Conservation (phyloP, 805 yeast genomes). For the Candida stauntonica region DNA sequence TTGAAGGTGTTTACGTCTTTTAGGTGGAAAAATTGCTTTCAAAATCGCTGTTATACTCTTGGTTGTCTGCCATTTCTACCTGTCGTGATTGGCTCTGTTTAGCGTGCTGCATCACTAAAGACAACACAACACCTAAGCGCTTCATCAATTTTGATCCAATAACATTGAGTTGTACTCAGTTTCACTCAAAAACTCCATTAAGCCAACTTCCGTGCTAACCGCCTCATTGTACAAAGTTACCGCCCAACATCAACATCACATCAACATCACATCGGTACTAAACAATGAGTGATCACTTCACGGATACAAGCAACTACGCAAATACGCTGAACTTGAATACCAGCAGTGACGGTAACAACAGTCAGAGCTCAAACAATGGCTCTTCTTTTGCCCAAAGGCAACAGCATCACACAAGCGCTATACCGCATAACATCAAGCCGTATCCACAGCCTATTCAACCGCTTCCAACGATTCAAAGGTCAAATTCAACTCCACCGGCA, state of each 20-base stretch:
- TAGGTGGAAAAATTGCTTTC: no score
- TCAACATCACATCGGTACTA: no score
- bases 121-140: no score
- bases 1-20: no score
- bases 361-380: not conserved
- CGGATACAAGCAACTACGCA: slow-evolving; percentile 27
- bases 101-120: no score
- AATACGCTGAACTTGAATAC: slow-evolving; percentile 16
- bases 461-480: slow-evolving; percentile 6
- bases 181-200: no score
- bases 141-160: no score
- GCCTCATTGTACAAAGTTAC: not conserved
- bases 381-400: no score
- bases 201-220: no score
- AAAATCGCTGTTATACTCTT: no score
- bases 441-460: slow-evolving; percentile 10
- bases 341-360: not conserved
- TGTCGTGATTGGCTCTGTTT: slow-evolving; percentile 5
- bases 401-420: no score
- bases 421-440: slow-evolving; percentile 6
- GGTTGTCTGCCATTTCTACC: not conserved
- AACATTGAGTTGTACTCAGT: no score
- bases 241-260: not conserved
- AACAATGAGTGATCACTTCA: slow-evolving; percentile 28
- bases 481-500: slow-evolving; percentile 12